A percentile compares a stretch with the other conserved stretches of the same genome.
These are phyloP conservation scores for Chytriomyces hyalinus DNA, from an alignment of 192 early-diverging fungal species.

Conservation along the genomic window DNA sequence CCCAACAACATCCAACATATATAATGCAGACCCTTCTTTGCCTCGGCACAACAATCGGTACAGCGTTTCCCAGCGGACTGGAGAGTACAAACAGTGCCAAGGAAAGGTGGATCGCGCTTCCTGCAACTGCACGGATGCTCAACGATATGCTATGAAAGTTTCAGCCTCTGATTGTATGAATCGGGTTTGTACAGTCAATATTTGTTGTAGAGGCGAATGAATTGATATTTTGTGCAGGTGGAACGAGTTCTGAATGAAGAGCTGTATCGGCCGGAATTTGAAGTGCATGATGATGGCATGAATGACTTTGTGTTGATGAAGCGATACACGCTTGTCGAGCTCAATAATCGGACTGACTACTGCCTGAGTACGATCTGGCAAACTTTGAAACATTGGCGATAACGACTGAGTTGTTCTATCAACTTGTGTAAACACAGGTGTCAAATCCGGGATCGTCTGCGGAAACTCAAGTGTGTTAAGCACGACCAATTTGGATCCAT, in stretches of 20 bases:
- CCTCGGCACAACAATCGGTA: constrained; percentile 34
- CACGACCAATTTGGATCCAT: constrained; percentile 28
- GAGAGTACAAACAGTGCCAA: constrained; percentile 29
- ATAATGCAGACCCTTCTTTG: constrained; percentile 34
- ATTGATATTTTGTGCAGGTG: constrained; percentile 13
- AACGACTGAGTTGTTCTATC: not conserved
- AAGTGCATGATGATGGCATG: constrained; percentile 1
- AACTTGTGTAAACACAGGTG: constrained; percentile 6
- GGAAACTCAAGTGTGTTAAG: not conserved
- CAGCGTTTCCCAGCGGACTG: constrained; percentile 30
- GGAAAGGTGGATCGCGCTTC: not conserved
- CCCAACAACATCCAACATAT: constrained; percentile 31
- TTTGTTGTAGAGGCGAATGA: not conserved
- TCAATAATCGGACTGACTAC: constrained; percentile 40
- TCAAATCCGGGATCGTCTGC: constrained; percentile 10
- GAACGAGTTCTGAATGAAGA: constrained; percentile 31
- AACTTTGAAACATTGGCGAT: not conserved
- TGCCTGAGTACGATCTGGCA: constrained; percentile 19
- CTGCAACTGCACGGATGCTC: constrained; percentile 22
- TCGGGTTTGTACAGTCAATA: constrained; percentile 4
- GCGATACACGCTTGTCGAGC: constrained; percentile 23
- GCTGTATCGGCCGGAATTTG: constrained; percentile 10
- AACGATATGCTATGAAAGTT: constrained; percentile 6
- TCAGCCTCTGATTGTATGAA: constrained; percentile 32
- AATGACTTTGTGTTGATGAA: not conserved